phyloP scores from a whole-genome alignment of 208 protist genomes.

The Cochliopodium minus region DNA sequence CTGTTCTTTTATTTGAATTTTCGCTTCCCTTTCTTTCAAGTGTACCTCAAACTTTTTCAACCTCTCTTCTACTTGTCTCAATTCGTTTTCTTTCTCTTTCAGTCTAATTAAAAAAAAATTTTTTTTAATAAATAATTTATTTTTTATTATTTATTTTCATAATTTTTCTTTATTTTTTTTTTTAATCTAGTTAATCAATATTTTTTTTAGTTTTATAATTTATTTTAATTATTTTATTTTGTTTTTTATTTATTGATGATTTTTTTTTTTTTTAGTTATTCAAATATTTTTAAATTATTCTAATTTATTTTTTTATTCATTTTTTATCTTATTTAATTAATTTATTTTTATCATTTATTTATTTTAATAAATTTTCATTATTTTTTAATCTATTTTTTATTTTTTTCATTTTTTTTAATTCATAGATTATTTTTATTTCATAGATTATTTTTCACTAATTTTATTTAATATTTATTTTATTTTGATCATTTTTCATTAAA shows the following conservation, averaged over 20 bases:
- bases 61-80: no score
- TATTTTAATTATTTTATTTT: no score
- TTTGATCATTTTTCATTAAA: not conserved
- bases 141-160: no score
- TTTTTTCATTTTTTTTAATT: not conserved
- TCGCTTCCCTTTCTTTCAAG: not conserved
- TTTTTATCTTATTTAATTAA: not conserved
- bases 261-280: conserved; percentile 5
- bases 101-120: no score
- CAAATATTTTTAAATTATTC: conserved; percentile 2
- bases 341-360: conserved; percentile 5
- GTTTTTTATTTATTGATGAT: no score
- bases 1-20: conserved; percentile 1
- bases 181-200: no score
- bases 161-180: no score
- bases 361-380: conserved; percentile 1
- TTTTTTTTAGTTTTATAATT: no score
- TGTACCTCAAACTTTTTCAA: not conserved
- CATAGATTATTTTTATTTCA: conserved; percentile 2
- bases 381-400: conserved; percentile 1
- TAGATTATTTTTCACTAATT: conserved; percentile 1
- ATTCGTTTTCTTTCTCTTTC: no score
- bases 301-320: conserved; percentile 1
- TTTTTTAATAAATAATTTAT: no score
- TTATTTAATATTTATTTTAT: conserved; percentile 3